Percentiles rank a stretch among this genome's conserved stretches.
Conservation (phyloP, 805 yeast species). For the Lipomyces starkeyi region DNA sequence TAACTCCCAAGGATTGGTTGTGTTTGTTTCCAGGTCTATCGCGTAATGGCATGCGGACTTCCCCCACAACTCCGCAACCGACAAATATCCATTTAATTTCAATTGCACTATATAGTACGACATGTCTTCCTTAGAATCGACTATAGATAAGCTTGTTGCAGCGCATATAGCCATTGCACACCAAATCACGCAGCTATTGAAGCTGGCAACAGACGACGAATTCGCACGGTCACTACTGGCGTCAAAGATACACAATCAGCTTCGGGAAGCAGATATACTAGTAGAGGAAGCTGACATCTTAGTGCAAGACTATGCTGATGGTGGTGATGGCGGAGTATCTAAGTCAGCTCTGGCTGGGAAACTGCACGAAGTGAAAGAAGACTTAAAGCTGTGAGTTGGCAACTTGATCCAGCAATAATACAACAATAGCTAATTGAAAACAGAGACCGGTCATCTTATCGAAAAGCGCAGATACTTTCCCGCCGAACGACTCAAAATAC, state of each 20-base stretch:
- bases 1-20: too few species aligned
- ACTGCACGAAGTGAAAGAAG: conserved; percentile 26
- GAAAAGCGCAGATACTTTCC: conserved; percentile 39
- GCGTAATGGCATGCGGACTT: neutral
- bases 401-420: neutral
- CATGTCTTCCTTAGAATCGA: conserved; percentile 11
- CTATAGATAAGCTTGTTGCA: conserved; percentile 7
- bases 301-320: conserved; percentile 11
- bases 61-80: neutral
- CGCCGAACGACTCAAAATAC: conserved; percentile 14
- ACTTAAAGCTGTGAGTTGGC: conserved; percentile 24
- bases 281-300: conserved; percentile 21
- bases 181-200: conserved; percentile 15
- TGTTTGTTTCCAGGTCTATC: too few species aligned
- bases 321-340: neutral
- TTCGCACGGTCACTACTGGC: conserved; percentile 25
- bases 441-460: conserved; percentile 34
- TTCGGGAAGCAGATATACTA: conserved; percentile 29
- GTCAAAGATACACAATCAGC: conserved; percentile 15
- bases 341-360: conserved; percentile 8
- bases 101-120: neutral
- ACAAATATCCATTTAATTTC: neutral
- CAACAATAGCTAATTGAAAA: neutral
- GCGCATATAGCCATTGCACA: conserved; percentile 15
- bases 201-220: conserved; percentile 20